Base-by-base conservation (phyloP, 495 filamentous ascomycete genomes). In the Trichoderma parareesei region DNA sequence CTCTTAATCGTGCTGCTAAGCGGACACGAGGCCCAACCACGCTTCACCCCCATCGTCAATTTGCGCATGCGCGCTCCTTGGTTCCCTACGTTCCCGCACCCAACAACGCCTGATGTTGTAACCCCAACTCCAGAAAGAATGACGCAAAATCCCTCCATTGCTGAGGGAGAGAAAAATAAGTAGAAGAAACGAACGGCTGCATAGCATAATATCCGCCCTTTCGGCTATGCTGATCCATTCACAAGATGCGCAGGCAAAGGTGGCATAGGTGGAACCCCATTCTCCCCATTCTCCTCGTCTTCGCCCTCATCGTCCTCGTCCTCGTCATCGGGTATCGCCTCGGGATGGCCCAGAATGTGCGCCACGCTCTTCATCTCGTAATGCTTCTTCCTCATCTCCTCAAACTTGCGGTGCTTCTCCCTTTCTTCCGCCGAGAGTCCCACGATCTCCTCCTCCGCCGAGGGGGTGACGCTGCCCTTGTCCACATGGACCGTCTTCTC, bases 331-430 rank as follows among this genome's bases (percentile, higher is more conserved):
- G 77, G 68, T 27, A 85, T 62, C 1, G 78, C 72, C 69, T 87
- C 85, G 3, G 84, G 83, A 64, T 87, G 84, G 11, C 92, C 94
- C 66, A 98, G 82, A 64, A 98, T 76, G 69, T 88, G 84, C 68
- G 93, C 96, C 33, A 98, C 91, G 71, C 94, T 89, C 81, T 85
- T 92, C 95, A 98, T 98, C 81, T 98, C 95, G 74, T 98, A 98
- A 74, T 98, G 94, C 77, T 85, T 91, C 84, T 92, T 96, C 74
- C 94, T 82, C 81, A 91, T 82, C 77, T 90, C 81, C 78, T 96
- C 93, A 71, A 98, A 98, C 73, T 88, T 83, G 66, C 84, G 84
- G 72, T 98, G 94, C 79, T 97, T 96, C 79, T 90, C 91, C 65
- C 78, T 77, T 69, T 94, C 92, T 75, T 97, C 93, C 43, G 87